A percentile compares a stretch with the other conserved stretches of the same genome.
phyloP scores from a whole-genome alignment of 768 basidiomycete genomes.

The Termitomyces sp. region DNA sequence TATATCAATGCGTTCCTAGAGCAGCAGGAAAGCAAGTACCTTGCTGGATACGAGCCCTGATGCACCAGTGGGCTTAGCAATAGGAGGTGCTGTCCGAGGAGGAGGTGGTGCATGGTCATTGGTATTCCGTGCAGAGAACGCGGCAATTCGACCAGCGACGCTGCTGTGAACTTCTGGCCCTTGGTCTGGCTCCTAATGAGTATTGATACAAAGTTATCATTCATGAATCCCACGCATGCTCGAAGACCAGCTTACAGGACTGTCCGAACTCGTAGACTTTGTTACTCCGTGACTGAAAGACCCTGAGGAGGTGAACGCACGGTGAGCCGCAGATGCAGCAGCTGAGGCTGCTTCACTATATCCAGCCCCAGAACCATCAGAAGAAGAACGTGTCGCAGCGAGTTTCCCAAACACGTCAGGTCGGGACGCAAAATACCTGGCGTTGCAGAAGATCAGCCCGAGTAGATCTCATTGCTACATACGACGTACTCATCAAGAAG shows the following conservation, averaged over 20 bases:
- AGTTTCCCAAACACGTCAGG: slow-evolving; percentile 52
- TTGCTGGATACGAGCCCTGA: slow-evolving; percentile 19
- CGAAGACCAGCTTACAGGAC: slow-evolving; percentile 25
- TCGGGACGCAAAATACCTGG: slow-evolving; percentile 69
- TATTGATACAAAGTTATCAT: background rate
- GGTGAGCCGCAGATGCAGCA: slow-evolving; percentile 35
- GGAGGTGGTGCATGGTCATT: slow-evolving; percentile 9
- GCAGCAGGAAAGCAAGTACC: slow-evolving; percentile 14
- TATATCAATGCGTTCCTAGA: background rate
- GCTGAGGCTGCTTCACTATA: slow-evolving; percentile 24
- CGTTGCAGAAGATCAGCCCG: background rate
- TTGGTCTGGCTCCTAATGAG: slow-evolving; percentile 20
- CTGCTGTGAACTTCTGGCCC: slow-evolving; percentile 34
- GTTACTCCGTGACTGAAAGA: slow-evolving; percentile 31
- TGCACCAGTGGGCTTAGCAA: slow-evolving; percentile 22
- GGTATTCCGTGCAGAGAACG: slow-evolving; percentile 30
- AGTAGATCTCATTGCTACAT: background rate
- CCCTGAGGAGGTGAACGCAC: slow-evolving; percentile 36
- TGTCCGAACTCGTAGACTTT: slow-evolving; percentile 27
- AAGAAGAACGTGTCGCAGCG: slow-evolving; percentile 15
- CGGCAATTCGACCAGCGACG: slow-evolving; percentile 51
- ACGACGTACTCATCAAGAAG: slow-evolving; percentile 70
- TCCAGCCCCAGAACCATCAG: slow-evolving; percentile 19
- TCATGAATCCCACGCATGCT: background rate
- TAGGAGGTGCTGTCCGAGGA: slow-evolving; percentile 13